phyloP scores from a whole-genome alignment of 1,139 yeast species.

The Kodamaea sp. region DNA sequence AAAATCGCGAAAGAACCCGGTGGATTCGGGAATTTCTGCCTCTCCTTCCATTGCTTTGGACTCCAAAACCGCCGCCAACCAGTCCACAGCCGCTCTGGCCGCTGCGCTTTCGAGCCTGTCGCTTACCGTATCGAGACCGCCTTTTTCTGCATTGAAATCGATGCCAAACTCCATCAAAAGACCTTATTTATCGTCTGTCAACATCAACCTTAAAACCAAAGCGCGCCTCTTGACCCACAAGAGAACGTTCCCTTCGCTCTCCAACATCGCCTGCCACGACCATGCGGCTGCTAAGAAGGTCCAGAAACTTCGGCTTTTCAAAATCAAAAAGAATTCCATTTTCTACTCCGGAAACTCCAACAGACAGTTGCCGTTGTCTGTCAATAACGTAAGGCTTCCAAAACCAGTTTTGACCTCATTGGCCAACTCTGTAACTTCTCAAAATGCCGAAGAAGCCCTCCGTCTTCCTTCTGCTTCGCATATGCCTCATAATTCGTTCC shows the following conservation, averaged over 20 bases:
- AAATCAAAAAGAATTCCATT: conserved; percentile 34
- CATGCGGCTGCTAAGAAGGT: conserved; percentile 12
- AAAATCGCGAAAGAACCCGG: neutral
- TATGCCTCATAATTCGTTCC: conserved; percentile 5
- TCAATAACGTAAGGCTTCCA: conserved; percentile 12
- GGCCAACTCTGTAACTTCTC: conserved; percentile 7
- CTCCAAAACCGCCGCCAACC: conserved; percentile 2
- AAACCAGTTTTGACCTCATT: conserved; percentile 12
- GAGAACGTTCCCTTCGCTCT: conserved; percentile 20
- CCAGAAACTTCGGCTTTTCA: conserved; percentile 32
- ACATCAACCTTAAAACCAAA: conserved; percentile 26
- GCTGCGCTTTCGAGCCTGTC: neutral
- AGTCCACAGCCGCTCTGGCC: conserved; percentile 1
- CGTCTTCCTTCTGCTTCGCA: conserved; percentile 3
- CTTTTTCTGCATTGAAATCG: neutral
- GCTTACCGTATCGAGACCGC: neutral
- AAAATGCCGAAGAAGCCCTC: conserved; percentile 1
- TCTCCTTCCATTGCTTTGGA: neutral
- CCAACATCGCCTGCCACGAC: conserved; percentile 25
- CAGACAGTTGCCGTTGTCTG: conserved; percentile 11
- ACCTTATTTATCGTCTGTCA: conserved; percentile 24
- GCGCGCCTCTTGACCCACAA: conserved; percentile 13
- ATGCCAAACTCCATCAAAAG: conserved; percentile 1
- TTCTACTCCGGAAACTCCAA: conserved; percentile 22
- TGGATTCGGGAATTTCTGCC: neutral